Base-by-base conservation (phyloP, 2,329 filamentous ascomycete genomes). In the Hymenoscyphus occultus region DNA sequence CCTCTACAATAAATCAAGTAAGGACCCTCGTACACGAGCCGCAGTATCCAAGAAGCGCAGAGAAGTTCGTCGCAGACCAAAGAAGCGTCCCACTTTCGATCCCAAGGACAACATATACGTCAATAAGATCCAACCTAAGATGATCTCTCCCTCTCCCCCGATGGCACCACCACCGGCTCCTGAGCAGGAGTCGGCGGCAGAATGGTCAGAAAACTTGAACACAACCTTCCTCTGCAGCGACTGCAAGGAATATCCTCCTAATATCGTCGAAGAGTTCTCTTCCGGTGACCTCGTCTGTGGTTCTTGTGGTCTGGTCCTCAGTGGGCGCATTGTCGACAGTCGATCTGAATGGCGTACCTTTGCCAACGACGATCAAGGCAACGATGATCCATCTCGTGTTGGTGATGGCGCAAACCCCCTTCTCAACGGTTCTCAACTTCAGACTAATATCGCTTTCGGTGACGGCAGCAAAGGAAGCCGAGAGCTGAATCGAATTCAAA, bases 341-440 rank as follows among this genome's bases (percentile, higher is more conserved):
- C 90, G 96, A 68, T 97, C 93, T 59, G 95, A 99, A 80, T 99
- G 95, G 95, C 92, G 95, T 76, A 99, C 95, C 0, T 99, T 99
- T 80, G 93, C 93, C 76, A 98, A 98, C 76, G 95, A 99, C 75
- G 96, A 99, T 76, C 92, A 97, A 77, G 92, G 92, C 74, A 93
- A 91, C 74, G 96, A 98, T 73, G 95, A 99, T 71, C 95, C 96
- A 4, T 97, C 93, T 65, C 95, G 95, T 92, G 94, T 99, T 70
- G 95, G 95, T 81, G 95, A 98, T 72, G 91, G 90, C 5, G 89
- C 90, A 67, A 97, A 98, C 75, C 90, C 92, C 62, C 87, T 99
- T 56, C 84, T 97, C 65, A 93, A 96, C 74, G 93, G 93, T 64
- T 90, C 92, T 69, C 93, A 97, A 79, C 87, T 97, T 57, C 88